phyloP scores from a whole-genome alignment of 139 green algal species.

The Pleodorina starrii region DNA sequence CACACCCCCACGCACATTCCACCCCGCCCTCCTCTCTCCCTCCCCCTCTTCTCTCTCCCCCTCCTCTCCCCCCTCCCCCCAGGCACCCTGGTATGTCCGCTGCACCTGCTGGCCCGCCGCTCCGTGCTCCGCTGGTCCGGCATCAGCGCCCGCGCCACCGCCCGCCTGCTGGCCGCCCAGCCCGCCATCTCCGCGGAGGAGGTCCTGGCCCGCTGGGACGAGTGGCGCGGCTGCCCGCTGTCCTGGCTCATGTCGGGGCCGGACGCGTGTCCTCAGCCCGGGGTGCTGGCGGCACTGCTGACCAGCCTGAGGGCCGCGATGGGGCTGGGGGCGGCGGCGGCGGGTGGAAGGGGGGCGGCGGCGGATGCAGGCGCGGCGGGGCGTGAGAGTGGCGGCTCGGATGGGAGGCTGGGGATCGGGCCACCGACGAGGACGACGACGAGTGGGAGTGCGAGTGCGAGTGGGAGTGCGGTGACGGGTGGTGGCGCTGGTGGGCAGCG shows the following conservation, averaged over 20 bases:
- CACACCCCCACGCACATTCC: too few relatives aligned
- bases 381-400: too few relatives aligned
- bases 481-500: too few relatives aligned
- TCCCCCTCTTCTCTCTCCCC: not conserved
- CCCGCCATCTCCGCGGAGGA: not conserved
- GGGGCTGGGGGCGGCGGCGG: not conserved
- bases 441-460: too few relatives aligned
- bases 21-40: not conserved
- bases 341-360: not conserved
- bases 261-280: not conserved
- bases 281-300: not conserved
- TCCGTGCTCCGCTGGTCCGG: conserved; percentile 20
- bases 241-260: conserved; percentile 1
- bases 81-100: conserved; percentile 6
- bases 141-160: not conserved
- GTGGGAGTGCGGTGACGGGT: too few relatives aligned
- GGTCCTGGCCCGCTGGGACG: not conserved
- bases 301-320: not conserved
- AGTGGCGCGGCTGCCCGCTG: conserved; percentile 17
- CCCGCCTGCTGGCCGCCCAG: not conserved
- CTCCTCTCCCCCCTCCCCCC: not conserved
- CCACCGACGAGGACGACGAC: too few relatives aligned
- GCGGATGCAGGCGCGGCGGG: too few relatives aligned
- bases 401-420: too few relatives aligned
- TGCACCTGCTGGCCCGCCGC: conserved; percentile 8